These are phyloP conservation scores for Dryas drummondii DNA, from an alignment of 306 rosid species.

Conservation along the genomic window DNA sequence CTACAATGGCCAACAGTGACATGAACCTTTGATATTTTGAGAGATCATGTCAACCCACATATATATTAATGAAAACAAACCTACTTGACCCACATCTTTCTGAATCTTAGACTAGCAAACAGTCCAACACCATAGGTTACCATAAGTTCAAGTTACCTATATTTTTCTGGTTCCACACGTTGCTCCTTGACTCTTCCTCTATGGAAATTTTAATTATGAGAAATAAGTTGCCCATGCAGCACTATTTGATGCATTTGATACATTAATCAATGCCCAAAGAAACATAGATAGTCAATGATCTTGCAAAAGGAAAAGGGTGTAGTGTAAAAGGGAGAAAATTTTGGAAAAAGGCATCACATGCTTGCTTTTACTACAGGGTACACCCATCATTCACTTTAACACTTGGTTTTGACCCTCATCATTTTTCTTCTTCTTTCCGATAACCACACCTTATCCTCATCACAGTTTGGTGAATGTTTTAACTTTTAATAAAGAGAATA, in stretches of 20 bases:
- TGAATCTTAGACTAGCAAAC: background rate
- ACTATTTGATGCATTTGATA: background rate
- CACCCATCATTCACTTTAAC: conserved; percentile 30
- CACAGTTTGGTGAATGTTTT: conserved; percentile 15
- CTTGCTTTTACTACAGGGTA: conserved; percentile 20
- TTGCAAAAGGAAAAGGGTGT: conserved; percentile 7
- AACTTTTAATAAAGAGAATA: background rate
- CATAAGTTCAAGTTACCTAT: background rate
- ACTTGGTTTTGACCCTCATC: conserved; percentile 21
- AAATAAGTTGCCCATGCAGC: background rate
- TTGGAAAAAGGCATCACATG: conserved; percentile 26
- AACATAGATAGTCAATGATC: conserved; percentile 33
- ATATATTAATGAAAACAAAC: background rate
- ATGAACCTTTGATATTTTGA: conserved; percentile 3
- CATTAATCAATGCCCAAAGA: background rate
- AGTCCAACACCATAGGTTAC: background rate
- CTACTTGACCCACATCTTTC: conserved; percentile 4
- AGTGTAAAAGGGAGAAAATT: conserved; percentile 11
- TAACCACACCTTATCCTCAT: background rate
- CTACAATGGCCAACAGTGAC: conserved; percentile 10
- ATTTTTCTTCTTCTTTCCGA: background rate
- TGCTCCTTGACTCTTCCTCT: background rate
- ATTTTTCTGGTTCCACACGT: background rate
- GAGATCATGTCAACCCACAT: background rate
- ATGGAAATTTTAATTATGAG: background rate